Evolutionary conservation across 352 stramenopile species (phyloP).

Genomic region (Globisporangium barbulae): DNA sequence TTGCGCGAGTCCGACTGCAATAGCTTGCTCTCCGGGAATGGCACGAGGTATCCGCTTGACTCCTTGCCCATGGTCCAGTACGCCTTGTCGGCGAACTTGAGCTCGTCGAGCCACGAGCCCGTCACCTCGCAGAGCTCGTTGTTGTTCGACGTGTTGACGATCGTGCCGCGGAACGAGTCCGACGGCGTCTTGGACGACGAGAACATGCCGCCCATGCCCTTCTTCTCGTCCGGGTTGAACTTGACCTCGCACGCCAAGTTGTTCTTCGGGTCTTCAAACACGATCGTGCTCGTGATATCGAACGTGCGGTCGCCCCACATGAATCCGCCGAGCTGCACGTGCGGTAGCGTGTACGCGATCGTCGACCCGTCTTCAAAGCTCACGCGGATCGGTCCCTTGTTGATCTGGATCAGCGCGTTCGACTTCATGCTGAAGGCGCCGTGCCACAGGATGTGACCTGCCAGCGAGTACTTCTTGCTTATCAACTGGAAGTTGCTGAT

Average conservation of each 20-base stretch:
- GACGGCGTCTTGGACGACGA: conserved; percentile 72
- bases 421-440: conserved; percentile 82
- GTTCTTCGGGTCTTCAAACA: conserved; percentile 82
- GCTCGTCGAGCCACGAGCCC: conserved; percentile 77
- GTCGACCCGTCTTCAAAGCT: conserved; percentile 63
- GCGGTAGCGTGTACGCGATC: conserved; percentile 70
- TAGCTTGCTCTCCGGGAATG: conserved; percentile 53
- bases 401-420: conserved; percentile 80
- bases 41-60: conserved; percentile 59
- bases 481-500: conserved; percentile 85
- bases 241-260: conserved; percentile 63
- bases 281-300: conserved; percentile 63
- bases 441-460: conserved; percentile 71
- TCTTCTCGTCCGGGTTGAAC: conserved; percentile 85
- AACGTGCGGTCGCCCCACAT: conserved; percentile 83
- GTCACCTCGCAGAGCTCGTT: conserved; percentile 67
- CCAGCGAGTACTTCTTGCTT: conserved; percentile 69
- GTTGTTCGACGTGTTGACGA: conserved; percentile 60
- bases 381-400: conserved; percentile 71
- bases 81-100: conserved; percentile 59
- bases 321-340: conserved; percentile 70
- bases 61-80: conserved; percentile 74
- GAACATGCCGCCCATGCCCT: conserved; percentile 84
- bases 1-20: conserved; percentile 68
- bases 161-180: conserved; percentile 64